Conservation (phyloP, 306 rosid genomes). For the Vigna unguiculata region DNA sequence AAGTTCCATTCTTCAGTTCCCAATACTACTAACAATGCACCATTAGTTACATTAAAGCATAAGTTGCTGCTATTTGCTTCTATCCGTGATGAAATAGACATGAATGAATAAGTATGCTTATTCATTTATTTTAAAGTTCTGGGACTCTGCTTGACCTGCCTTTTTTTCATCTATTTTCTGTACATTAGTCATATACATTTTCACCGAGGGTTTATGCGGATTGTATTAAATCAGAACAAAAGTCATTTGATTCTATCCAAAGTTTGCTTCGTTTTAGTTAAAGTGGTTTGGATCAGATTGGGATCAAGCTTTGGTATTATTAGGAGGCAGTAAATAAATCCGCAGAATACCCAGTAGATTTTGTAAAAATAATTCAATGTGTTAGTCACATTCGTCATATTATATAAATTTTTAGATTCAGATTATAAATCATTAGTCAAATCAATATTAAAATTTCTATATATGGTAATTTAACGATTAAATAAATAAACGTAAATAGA, state of each 20-base stretch:
- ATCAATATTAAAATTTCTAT: not conserved
- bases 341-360: not conserved
- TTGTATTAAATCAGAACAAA: not conserved
- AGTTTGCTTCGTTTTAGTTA: not conserved
- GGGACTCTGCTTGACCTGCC: not conserved
- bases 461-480: not conserved
- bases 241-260: not conserved
- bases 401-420: not conserved
- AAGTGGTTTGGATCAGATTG: not conserved
- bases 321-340: slow-evolving; percentile 8
- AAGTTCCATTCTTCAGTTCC: not conserved
- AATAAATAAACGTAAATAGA: not conserved
- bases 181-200: not conserved
- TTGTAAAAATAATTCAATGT: not conserved
- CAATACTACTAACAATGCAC: not conserved
- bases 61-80: not conserved
- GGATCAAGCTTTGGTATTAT: not conserved
- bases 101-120: not conserved
- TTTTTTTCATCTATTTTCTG: not conserved
- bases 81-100: slow-evolving; percentile 5
- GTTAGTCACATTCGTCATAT: not conserved
- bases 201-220: not conserved
- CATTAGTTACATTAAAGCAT: not conserved
- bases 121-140: slow-evolving; percentile 11
- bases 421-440: slow-evolving; percentile 1